Conservation (phyloP, 2,329 filamentous ascomycete species). For the Colletotrichum sp. region DNA sequence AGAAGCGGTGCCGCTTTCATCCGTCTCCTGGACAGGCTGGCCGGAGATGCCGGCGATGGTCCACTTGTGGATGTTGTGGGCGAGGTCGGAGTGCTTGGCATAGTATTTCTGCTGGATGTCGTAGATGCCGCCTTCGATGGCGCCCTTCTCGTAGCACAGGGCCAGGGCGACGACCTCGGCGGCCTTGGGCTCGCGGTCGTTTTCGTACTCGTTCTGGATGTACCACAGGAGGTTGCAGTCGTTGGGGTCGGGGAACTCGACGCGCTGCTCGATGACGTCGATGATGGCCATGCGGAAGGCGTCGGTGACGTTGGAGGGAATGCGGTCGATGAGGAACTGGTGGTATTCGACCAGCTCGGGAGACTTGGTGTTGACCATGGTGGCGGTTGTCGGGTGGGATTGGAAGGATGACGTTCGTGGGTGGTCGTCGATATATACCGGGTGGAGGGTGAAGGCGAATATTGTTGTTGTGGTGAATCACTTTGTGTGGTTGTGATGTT, state of each 20-base stretch:
- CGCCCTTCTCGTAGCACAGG: not conserved
- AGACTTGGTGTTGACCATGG: not conserved
- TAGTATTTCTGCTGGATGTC: not conserved
- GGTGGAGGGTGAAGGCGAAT: not conserved
- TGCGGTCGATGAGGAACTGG: not conserved
- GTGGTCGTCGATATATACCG: not conserved
- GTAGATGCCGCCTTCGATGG: not conserved
- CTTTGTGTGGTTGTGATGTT: not conserved
- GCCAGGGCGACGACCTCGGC: constrained; percentile 1
- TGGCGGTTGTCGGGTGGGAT: not conserved
- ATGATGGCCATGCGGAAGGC: not conserved
- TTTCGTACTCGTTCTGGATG: not conserved
- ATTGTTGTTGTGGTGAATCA: not conserved
- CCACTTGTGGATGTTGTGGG: not conserved
- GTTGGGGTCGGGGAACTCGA: not conserved
- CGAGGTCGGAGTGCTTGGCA: not conserved
- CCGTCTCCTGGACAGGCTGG: not conserved
- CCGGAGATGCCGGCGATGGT: not conserved
- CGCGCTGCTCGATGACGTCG: not conserved
- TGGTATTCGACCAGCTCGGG: not conserved
- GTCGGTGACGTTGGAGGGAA: not conserved
- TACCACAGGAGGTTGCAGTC: not conserved
- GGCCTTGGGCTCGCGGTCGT: not conserved
- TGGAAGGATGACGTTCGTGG: not conserved
- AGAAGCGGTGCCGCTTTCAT: not conserved